Evolutionary conservation across 345 rosid species (phyloP), one percentile per base, ranked within the genome.

Genomic region (Arabidopsis arenosa): DNA sequence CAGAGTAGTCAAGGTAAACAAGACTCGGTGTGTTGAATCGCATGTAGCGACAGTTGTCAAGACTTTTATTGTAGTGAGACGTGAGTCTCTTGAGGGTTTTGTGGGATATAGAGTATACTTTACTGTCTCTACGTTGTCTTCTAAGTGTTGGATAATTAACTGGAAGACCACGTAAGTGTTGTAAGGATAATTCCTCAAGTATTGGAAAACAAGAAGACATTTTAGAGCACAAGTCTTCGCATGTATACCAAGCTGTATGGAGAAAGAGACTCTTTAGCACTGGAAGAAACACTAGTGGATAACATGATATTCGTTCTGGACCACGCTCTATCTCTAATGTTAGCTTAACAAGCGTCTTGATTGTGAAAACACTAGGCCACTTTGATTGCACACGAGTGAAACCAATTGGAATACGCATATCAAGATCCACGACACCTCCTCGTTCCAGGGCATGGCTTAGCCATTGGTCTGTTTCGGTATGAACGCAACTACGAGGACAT

Each of bases 81-180:
- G 70, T 66, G 58, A 66, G 59, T 49, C 70, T 35, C 58, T 36
- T 49, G 18, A 66, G 59, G 47, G 70, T 35, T 51, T 66, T 7
- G 59, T 66, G 70, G 32, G 21, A 12, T 66, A 66, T 12, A 32
- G 26, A 9, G 10, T 28, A 28, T 28, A 28, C 32, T 28, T 28
- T 28, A 4, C 32, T 28, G 2, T 28, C 32, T 28, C 4, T 28
- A 28, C 32, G 32, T 28, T 28, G 32, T 28, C 32, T 3, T 28
- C 32, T 28, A 3, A 28, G 32, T 28, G 32, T 28, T 28, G 32
- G 32, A 28, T 28, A 28, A 28, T 28, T 28, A 28, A 28, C 32
- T 28, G 32, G 26, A 23, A 23, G 26, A 28, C 32, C 32, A 28
- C 4, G 32, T 3, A 28, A 3, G 32, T 28, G 32, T 3, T 28